Base-by-base conservation (phyloP, 1,284 basidiomycete genomes). In the Moesziomyces parantarcticus region DNA sequence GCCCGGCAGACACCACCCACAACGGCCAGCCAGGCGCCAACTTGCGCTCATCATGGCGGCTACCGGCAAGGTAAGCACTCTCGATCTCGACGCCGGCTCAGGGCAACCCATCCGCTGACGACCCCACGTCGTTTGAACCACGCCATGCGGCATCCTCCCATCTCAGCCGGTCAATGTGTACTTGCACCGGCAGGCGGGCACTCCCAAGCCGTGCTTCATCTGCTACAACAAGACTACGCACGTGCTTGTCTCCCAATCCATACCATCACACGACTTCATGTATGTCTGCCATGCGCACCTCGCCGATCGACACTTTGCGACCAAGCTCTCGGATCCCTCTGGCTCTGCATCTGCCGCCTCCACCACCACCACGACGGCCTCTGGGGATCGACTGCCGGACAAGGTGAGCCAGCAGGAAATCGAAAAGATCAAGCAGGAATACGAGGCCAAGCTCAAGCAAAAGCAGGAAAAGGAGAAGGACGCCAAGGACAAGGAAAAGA, bases 281-380 rank as follows among this genome's bases (percentile, higher is more conserved):
- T 79, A 77, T 53, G 51, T 76, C 58, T 82, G 80, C 45, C 52
- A 58, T 39, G 61, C 72, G 1, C 78, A 80, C 41, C 53, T 79
- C 11, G 55, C 56, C 22, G 79, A 82, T 48, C 63, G 72, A 5
- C 66, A 77, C 25, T 81, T 81, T 51, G 77, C 77, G 1, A 68
- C 49, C 16, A 63, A 64, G 32, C 58, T 69, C 20, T 64, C 61
- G 2, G 61, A 69, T 39, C 66, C 62, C n/a, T 20, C 58, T 5
- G 43, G 48, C 18, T 21, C 58, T 2, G 47, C 55, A 2, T 6
- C 52, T 5, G 4, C 45, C 26, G 32, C 52, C 1, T 4, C 58
- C 8, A 29, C 42, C 16, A 23, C 41, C 1, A 11, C 43, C 42
- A 5, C 49, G 20, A 7, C 43, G 11, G 34, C 44, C 3, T 8